Evolutionary conservation across 345 rosid genomes (phyloP).

Genomic region (Anacardium occidentale): DNA sequence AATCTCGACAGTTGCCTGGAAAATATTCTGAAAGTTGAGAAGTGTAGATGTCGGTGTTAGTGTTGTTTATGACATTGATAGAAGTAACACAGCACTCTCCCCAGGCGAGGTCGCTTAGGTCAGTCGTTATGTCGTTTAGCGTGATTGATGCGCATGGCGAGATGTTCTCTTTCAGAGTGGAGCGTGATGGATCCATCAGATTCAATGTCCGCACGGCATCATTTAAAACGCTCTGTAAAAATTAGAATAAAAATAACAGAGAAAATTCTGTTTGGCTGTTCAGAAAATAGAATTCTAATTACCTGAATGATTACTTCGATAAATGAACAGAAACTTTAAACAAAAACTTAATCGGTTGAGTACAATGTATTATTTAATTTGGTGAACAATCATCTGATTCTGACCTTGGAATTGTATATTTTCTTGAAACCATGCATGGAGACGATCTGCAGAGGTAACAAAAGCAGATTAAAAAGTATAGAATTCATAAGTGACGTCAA

Average conservation of each 20-base stretch:
- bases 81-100: constrained; percentile 53
- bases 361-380: no score
- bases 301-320: background rate
- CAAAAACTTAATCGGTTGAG: background rate
- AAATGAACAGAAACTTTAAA: constrained; percentile 3
- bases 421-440: constrained; percentile 48
- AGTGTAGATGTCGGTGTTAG: background rate
- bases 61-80: constrained; percentile 24
- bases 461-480: background rate
- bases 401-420: constrained; percentile 21
- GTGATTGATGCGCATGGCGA: constrained; percentile 27
- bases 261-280: no score
- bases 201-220: constrained; percentile 38
- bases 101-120: constrained; percentile 43
- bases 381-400: no score
- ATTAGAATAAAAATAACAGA: no score
- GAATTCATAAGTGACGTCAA: no score
- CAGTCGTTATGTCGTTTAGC: constrained; percentile 32
- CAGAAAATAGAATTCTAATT: no score
- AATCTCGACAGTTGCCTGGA: background rate
- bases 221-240: constrained; percentile 28
- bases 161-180: constrained; percentile 39
- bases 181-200: constrained; percentile 50
- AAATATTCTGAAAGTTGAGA: background rate
- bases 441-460: constrained; percentile 32